Percentiles rank a stretch among this genome's conserved stretches.
Evolutionary conservation across 768 basidiomycete genomes (phyloP).

Genomic region (Mycena leptocephala): DNA sequence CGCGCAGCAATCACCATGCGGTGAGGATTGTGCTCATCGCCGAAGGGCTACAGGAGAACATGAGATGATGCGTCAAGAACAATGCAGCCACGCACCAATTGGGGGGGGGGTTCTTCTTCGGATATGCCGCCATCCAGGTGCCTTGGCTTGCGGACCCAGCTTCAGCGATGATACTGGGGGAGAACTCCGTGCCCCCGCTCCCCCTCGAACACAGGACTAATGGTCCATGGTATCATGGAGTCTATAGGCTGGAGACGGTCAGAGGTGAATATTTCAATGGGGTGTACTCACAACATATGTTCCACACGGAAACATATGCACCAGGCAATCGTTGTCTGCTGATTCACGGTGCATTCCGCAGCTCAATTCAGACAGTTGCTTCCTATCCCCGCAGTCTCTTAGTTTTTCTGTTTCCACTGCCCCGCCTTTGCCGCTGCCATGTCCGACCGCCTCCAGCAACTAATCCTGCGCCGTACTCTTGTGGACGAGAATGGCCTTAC

Average conservation of each 20-base stretch:
- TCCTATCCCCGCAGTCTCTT: neutral
- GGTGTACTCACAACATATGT: too few species aligned
- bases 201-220: too few species aligned
- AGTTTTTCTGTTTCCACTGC: too few species aligned
- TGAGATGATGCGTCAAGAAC: neutral
- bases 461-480: neutral
- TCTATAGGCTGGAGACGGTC: too few species aligned
- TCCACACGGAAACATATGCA: too few species aligned
- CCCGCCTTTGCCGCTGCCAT: too few species aligned
- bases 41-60: neutral
- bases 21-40: neutral
- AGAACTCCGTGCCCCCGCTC: neutral
- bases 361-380: too few species aligned
- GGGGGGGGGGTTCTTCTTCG: neutral
- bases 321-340: too few species aligned
- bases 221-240: too few species aligned
- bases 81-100: neutral
- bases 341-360: too few species aligned
- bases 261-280: too few species aligned
- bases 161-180: neutral
- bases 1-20: neutral
- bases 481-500: neutral
- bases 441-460: too few species aligned
- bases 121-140: slow-evolving; percentile 6
- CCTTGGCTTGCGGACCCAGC: neutral